Percentiles rank a stretch among this genome's conserved stretches.
phyloP scores from a whole-genome alignment of 2,329 filamentous ascomycete species.

The Chaetomium olivaceum region DNA sequence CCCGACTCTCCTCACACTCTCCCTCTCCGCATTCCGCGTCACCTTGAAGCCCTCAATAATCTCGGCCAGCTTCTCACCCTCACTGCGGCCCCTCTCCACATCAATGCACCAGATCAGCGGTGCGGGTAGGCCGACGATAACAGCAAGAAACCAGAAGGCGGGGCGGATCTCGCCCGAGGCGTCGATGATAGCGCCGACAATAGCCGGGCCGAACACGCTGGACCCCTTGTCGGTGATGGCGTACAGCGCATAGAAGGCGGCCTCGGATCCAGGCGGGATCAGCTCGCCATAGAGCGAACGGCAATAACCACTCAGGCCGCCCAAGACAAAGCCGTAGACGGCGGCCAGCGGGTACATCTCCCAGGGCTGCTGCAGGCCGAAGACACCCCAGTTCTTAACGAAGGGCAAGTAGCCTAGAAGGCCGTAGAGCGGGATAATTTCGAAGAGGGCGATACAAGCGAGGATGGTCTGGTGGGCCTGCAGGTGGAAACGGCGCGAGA shows the following conservation, averaged over 20 bases:
- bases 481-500: slow-evolving; percentile 70
- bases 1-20: slow-evolving; percentile 37
- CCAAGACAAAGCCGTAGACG: slow-evolving; percentile 89
- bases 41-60: slow-evolving; percentile 56
- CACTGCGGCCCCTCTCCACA: slow-evolving; percentile 73
- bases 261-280: slow-evolving; percentile 90
- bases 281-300: slow-evolving; percentile 89
- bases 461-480: slow-evolving; percentile 85
- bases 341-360: slow-evolving; percentile 94
- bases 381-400: slow-evolving; percentile 69
- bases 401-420: slow-evolving; percentile 84
- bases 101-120: slow-evolving; percentile 84
- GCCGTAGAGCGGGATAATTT: slow-evolving; percentile 89
- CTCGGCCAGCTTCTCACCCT: slow-evolving; percentile 65
- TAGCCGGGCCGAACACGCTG: slow-evolving; percentile 88
- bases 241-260: slow-evolving; percentile 94
- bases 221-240: slow-evolving; percentile 97
- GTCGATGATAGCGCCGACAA: slow-evolving; percentile 92
- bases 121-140: slow-evolving; percentile 79
- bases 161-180: slow-evolving; percentile 75
- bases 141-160: slow-evolving; percentile 88
- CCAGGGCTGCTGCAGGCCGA: slow-evolving; percentile 90
- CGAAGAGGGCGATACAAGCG: slow-evolving; percentile 86
- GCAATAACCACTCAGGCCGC: slow-evolving; percentile 90
- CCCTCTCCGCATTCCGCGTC: slow-evolving; percentile 20